Base-by-base conservation (phyloP, 352 stramenopile species). In the Phytophthora litchii region DNA sequence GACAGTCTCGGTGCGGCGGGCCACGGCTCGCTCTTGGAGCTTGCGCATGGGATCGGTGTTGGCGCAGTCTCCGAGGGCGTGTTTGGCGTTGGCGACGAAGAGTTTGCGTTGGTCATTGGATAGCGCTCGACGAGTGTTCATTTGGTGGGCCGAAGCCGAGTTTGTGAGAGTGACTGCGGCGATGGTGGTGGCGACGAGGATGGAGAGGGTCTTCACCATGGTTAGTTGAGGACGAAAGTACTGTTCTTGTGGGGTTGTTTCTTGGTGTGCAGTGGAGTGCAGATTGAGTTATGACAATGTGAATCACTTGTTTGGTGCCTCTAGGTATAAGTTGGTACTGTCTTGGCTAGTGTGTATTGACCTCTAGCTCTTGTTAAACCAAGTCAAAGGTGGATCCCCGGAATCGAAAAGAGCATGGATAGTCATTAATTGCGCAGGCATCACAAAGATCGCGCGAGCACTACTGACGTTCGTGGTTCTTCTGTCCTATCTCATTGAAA, bases 71-170 rank as follows among this genome's bases (percentile, higher is more conserved):
- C 47, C 53, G 21, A 68, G 58, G 3, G 58, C 51, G 14, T 57
- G 42, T 29, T 64, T 64, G 37, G 58, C 58, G n/a, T 68, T 65
- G 36, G 52, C 47, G 27, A 56, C 41, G 47, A 70, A 70, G 17
- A 67, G 45, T 12, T 63, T 62, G 45, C 52, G 59, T 27, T 67
- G 44, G 12, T 53, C 44, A 20, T 12, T 31, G 27, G 58, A 61
- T 36, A 71, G 50, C 4, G 42, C 29, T n/a, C 27, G 55, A 19
- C 50, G 55, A 16, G 62, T 60, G 10, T 20, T 23, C 36, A 58
- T 59, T 48, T 71, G 29, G 38, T 67, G 49, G 7, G 49, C 55
- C 11, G 21, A 61, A 0, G 37, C 48, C 29, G 48, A 35, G 50
- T 61, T 44, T 32, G 41, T 29, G 43, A 58, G 29, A n/a, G 55